Conservation (phyloP, 257 asterid genomes). For the Solanum etuberosum region DNA sequence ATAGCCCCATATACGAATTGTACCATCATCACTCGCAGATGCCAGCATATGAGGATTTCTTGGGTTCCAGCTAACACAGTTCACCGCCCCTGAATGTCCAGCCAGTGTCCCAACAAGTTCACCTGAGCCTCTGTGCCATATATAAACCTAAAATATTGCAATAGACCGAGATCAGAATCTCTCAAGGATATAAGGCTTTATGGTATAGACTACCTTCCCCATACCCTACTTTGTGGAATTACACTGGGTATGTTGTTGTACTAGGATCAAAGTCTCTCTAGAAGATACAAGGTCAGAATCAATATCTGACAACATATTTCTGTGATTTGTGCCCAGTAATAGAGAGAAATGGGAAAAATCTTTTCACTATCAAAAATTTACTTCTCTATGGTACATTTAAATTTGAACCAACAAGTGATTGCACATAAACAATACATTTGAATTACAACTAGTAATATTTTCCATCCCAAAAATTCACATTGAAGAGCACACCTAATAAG, state of each 20-base stretch:
- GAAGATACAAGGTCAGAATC: background rate
- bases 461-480: background rate
- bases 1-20: constrained; percentile 84
- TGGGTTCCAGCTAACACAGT: constrained; percentile 93
- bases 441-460: background rate
- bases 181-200: background rate
- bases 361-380: background rate
- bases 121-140: constrained; percentile 71
- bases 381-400: background rate
- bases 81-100: constrained; percentile 76
- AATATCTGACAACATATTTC: background rate
- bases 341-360: background rate
- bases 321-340: background rate
- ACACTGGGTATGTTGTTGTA: background rate
- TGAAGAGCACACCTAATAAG: background rate
- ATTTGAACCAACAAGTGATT: background rate
- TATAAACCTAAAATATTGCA: constrained; percentile 42
- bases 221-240: background rate
- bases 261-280: background rate
- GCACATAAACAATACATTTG: background rate
- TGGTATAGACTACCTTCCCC: background rate
- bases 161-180: background rate
- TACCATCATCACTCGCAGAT: constrained; percentile 83
- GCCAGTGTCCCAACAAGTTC: constrained; percentile 46
- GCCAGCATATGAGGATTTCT: constrained; percentile 77